Base-by-base conservation (phyloP, 2,329 filamentous ascomycete species). In the Ascochyta koolunga region DNA sequence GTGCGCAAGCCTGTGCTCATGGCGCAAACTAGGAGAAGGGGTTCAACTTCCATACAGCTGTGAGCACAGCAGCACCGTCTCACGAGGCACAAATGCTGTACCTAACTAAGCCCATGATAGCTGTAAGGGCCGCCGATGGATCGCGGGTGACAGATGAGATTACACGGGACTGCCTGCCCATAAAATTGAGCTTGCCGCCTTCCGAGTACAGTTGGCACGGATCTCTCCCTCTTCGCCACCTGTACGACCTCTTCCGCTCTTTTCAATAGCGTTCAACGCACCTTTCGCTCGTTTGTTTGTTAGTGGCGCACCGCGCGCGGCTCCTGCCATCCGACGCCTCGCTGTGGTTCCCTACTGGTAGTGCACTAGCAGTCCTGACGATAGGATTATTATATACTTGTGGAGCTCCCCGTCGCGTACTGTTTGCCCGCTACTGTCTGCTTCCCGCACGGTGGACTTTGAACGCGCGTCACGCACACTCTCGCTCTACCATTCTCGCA, bases 111-210 rank as follows among this genome's bases (percentile, higher is more conserved):
- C 25, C 22, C 38, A 19, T 24, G 27, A 39, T 10, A 24, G 39
- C 38, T 24, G 51, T 16, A 49, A 54, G 40, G 45, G 45, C 31
- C 40, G 37, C 19, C 24, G 45, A 45, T 27, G 40, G 45, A 54
- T 45, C n/a, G 51, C 35, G 51, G 51, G 36, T 43, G 38, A 43
- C 46, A 50, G 51, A 54, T 15, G 51, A 54, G 31, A 54, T 49
- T 49, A 39, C 45, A 32, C 40, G 22, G 45, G 27, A 31, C 33
- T 33, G 25, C 36, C 51, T 37, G 45, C 18, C 50, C 39, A 44
- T 48, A 54, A 39, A 48, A 19, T 35, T 29, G 18, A 44, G 38
- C 33, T 35, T 37, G 45, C 51, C 45, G 41, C 36, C 18, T 50
- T 22, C 36, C 24, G 24, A 29, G 36, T 6, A 16, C 22, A 40